Evolutionary conservation across 192 early-diverging fungal species (phyloP), one percentile per base, ranked within the genome.

Genomic region (Podila epigama): DNA sequence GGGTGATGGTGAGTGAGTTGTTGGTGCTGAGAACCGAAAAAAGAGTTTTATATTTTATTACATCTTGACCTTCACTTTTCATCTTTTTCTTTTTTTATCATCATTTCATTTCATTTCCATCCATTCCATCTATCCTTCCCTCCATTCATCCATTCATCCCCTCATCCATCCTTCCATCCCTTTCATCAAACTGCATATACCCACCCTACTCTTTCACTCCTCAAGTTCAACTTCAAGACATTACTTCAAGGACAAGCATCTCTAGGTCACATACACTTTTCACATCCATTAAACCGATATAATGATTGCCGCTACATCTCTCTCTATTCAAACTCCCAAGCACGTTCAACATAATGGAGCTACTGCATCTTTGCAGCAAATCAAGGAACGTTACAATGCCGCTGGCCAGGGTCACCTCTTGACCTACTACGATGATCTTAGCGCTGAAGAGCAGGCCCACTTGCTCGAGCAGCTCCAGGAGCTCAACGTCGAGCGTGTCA

Each of bases 391-490:
- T 48, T 96, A 89, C 80, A 73, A 82, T n/a, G 87, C 65, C 10
- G 92, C 92, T 52, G 91, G 89, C 2, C 97, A 98, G 85, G 91
- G 82, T 34, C 97, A 98, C 68, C 89, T 98, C 32, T 92, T 98
- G 78, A 84, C 82, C 39, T 94, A 89, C 84, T 96, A 89, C 68
- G 88, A 94, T 52, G 79, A 85, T 29, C 89, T 98, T 20, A 56
- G 70, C 35, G 65, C 84, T 34, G 81, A 80, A 31, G 84, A 91
- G 36, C 85, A 93, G 25, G 72, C 73, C 2, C 62, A 34, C 13
- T 78, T 98, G 16, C 83, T 92, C 61, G 56, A 75, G 37, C 92
- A 96, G 82, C 86, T 97, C 35, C 55, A 69, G 33, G 58, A 61
- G 27, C 86, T 98, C 34, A 93, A 99, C 79, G 86, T 95, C 44